Evolutionary conservation across 2,329 filamentous ascomycete species (phyloP).

Genomic region (Leptographium galeiforme): DNA sequence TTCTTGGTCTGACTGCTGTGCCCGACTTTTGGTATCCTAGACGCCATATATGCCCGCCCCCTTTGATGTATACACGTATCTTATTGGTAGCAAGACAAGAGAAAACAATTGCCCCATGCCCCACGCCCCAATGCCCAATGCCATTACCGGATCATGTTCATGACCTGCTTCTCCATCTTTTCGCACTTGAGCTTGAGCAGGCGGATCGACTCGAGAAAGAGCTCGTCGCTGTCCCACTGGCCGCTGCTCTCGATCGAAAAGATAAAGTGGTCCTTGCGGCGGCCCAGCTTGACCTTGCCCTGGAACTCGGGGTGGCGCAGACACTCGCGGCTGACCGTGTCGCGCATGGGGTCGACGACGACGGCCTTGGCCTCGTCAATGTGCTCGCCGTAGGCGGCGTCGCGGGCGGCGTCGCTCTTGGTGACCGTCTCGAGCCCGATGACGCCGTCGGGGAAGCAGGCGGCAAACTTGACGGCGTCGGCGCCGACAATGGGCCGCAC

Average conservation of each 20-base stretch:
- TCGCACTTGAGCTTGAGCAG: conserved; percentile 75
- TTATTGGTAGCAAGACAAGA: conserved; percentile 1
- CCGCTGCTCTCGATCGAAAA: conserved; percentile 91
- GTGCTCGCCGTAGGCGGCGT: conserved; percentile 57
- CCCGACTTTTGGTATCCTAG: not conserved
- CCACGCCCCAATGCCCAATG: not conserved
- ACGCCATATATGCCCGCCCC: not conserved
- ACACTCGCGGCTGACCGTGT: conserved; percentile 89
- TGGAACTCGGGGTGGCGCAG: conserved; percentile 86
- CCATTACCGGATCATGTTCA: conserved; percentile 42
- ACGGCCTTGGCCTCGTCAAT: conserved; percentile 78
- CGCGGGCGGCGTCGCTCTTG: conserved; percentile 45
- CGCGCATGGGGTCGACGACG: conserved; percentile 76
- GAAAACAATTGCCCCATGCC: conserved; percentile 4
- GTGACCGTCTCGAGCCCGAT: conserved; percentile 67
- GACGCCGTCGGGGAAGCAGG: conserved; percentile 81
- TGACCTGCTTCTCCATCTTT: conserved; percentile 56
- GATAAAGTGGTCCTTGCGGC: conserved; percentile 91
- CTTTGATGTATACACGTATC: not conserved
- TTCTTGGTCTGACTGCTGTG: not conserved
- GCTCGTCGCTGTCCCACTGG: conserved; percentile 84
- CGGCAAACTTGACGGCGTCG: conserved; percentile 79
- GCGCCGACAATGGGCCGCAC: conserved; percentile 67
- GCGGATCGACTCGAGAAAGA: conserved; percentile 83
- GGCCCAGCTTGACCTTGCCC: conserved; percentile 85